Percentiles rank a stretch among this genome's conserved stretches.
These are phyloP conservation scores for Scheffersomyces amazonensis DNA, from an alignment of 805 yeast species.

Conservation along the genomic window DNA sequence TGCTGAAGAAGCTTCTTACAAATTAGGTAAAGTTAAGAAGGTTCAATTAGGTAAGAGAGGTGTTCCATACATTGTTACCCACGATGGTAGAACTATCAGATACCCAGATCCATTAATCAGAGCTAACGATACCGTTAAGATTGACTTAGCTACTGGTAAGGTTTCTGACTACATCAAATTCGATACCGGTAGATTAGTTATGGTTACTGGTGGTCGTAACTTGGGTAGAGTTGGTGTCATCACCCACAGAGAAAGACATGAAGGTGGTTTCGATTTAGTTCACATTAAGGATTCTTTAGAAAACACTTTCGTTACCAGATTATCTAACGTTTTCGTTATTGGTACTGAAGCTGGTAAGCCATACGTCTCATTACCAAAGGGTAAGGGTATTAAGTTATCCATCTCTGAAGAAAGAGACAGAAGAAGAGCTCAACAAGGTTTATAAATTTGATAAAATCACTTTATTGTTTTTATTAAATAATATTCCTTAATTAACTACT, in stretches of 20 bases:
- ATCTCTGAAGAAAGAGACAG: constrained; percentile 44
- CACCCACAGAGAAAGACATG: constrained; percentile 42
- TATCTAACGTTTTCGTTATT: constrained; percentile 38
- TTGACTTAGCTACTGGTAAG: constrained; percentile 95
- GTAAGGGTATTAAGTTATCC: constrained; percentile 43
- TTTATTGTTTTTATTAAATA: too few relatives aligned
- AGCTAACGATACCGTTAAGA: constrained; percentile 97
- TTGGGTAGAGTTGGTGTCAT: constrained; percentile 44
- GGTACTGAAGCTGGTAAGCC: constrained; percentile 43
- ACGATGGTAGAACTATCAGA: constrained; percentile 99
- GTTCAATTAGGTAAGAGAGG: constrained; percentile 98
- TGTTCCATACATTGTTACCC: constrained; percentile 97
- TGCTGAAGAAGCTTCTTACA: constrained; percentile 97
- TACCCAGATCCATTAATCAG: constrained; percentile 98
- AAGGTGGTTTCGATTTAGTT: constrained; percentile 43
- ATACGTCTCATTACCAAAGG: constrained; percentile 40
- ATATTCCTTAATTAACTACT: too few relatives aligned
- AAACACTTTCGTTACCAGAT: constrained; percentile 42
- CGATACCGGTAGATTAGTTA: constrained; percentile 39
- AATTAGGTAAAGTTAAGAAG: constrained; percentile 96
- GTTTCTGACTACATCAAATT: constrained; percentile 51
- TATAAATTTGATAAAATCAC: constrained; percentile 18
- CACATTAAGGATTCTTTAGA: constrained; percentile 41
- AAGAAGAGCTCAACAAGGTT: constrained; percentile 41
- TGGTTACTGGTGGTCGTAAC: constrained; percentile 44